A percentile compares a stretch with the other conserved stretches of the same genome.
phyloP scores from a whole-genome alignment of 2,329 filamentous ascomycete species.

The Epichloe uncinata region DNA sequence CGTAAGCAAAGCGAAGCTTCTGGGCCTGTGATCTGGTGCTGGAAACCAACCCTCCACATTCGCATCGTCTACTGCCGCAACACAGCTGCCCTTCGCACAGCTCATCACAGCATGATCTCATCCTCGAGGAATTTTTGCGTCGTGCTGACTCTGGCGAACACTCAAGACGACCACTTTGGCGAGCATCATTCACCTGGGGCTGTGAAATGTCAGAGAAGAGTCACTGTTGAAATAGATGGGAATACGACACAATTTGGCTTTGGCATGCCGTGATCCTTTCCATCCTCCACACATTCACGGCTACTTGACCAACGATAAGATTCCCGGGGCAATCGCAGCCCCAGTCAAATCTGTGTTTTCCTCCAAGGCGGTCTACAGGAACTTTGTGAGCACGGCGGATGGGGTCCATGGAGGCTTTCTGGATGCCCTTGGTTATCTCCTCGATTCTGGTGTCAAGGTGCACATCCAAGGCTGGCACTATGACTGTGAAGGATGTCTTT shows the following conservation, averaged over 20 bases:
- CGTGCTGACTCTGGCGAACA: no score
- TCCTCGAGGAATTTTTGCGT: no score
- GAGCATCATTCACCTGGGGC: no score
- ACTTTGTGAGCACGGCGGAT: constrained; percentile 47
- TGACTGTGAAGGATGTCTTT: constrained; percentile 17
- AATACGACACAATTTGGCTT: no score
- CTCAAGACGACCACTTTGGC: no score
- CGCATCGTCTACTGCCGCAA: no score
- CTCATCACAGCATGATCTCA: no score
- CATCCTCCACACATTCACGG: constrained; percentile 30
- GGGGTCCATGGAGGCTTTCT: constrained; percentile 37
- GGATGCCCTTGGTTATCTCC: constrained; percentile 12
- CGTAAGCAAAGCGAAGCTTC: not conserved
- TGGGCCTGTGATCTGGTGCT: not conserved
- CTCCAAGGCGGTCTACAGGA: constrained; percentile 27
- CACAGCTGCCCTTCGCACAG: no score
- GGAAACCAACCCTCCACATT: not conserved
- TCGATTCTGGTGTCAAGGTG: no score
- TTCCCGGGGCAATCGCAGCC: constrained; percentile 47
- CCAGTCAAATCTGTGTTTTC: constrained; percentile 43
- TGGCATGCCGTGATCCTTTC: no score
- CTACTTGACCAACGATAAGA: constrained; percentile 44
- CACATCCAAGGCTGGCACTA: constrained; percentile 14
- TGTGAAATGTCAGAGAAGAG: no score
- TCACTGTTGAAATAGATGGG: no score